Evolutionary conservation across 805 yeast genomes (phyloP).

Genomic region (Candida peoriensis): DNA sequence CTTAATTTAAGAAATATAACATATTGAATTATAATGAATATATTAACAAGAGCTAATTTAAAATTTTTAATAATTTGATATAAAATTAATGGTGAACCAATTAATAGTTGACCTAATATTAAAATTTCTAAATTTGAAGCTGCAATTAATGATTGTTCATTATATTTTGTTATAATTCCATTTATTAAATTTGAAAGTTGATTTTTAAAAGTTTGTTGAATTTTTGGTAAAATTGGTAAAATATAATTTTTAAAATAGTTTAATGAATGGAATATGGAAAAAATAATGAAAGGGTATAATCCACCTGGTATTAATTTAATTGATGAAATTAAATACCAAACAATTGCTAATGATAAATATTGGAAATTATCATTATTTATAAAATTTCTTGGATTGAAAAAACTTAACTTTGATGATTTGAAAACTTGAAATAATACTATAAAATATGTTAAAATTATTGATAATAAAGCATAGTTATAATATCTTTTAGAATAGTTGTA

Average conservation of each 20-base stretch:
- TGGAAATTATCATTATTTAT: constrained; percentile 54
- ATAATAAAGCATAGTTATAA: constrained; percentile 40
- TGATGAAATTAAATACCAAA: constrained; percentile 39
- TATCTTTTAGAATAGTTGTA: constrained; percentile 28
- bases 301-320: constrained; percentile 40
- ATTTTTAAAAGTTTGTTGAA: constrained; percentile 20
- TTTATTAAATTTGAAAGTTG: constrained; percentile 26
- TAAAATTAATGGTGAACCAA: constrained; percentile 38
- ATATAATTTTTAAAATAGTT: constrained; percentile 51
- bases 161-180: constrained; percentile 32
- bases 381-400: constrained; percentile 29
- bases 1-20: constrained; percentile 55
- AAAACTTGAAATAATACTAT: constrained; percentile 60
- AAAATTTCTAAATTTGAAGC: constrained; percentile 46
- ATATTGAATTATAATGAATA: constrained; percentile 40
- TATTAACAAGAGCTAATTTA: constrained; percentile 25
- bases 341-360: constrained; percentile 43
- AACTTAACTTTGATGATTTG: constrained; percentile 32
- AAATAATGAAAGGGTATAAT: constrained; percentile 56
- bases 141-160: constrained; percentile 36
- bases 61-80: constrained; percentile 27
- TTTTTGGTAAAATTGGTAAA: constrained; percentile 43
- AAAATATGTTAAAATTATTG: constrained; percentile 53
- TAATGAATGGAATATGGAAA: constrained; percentile 60
- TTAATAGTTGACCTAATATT: constrained; percentile 33